Evolutionary conservation across 2,329 filamentous ascomycete genomes (phyloP).

Genomic region (Cercospora citrullina): DNA sequence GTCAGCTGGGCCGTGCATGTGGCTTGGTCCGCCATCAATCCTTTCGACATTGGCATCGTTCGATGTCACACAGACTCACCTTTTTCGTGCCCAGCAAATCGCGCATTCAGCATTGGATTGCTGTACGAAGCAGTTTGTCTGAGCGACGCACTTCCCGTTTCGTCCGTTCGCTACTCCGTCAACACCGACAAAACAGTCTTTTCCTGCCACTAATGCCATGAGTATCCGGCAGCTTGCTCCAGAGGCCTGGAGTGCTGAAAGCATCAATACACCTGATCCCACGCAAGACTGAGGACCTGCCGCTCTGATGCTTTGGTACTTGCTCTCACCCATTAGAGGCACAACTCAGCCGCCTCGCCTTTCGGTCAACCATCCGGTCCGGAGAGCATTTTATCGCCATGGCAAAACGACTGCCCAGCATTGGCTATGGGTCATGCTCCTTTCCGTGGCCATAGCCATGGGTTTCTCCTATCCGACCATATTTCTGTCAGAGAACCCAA

Average conservation of each 20-base stretch:
- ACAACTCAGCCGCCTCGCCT: conserved; percentile 73
- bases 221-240: conserved; percentile 1
- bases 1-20: conserved; percentile 1
- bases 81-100: neutral
- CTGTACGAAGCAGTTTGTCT: neutral
- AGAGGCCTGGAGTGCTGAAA: conserved; percentile 2
- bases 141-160: neutral
- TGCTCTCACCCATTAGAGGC: conserved; percentile 74
- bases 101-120: neutral
- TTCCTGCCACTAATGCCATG: neutral
- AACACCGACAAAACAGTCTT: neutral
- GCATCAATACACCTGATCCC: neutral
- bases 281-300: neutral
- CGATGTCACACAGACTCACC: neutral
- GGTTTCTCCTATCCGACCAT: conserved; percentile 72
- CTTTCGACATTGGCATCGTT: neutral
- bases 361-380: conserved; percentile 63
- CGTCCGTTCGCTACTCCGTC: neutral
- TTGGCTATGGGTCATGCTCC: conserved; percentile 70
- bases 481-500: conserved; percentile 71
- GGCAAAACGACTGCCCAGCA: conserved; percentile 70
- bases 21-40: neutral
- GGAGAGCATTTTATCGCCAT: conserved; percentile 65
- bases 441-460: conserved; percentile 70
- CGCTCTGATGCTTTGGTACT: conserved; percentile 42